Evolutionary conservation across 768 basidiomycete species (phyloP).

Genomic region (Bullera alba): DNA sequence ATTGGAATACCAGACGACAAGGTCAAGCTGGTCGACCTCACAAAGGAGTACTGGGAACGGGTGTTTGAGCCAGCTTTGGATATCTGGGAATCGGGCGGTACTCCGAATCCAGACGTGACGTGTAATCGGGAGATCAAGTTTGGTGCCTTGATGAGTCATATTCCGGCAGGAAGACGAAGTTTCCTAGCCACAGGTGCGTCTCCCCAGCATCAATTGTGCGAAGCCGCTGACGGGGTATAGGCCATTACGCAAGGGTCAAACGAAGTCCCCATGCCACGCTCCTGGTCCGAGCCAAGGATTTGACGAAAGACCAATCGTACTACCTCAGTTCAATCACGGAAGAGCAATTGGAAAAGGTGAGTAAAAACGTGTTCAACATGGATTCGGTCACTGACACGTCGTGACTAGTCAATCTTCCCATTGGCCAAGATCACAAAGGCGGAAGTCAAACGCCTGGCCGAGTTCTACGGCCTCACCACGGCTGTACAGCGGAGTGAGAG

Average conservation of each 20-base stretch:
- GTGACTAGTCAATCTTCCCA: slow-evolving; percentile 64
- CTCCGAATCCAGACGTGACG: slow-evolving; percentile 88
- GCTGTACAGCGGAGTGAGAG: slow-evolving; percentile 73
- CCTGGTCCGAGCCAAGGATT: slow-evolving; percentile 53
- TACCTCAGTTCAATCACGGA: slow-evolving; percentile 76
- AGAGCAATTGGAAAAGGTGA: slow-evolving; percentile 54
- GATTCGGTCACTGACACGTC: neutral
- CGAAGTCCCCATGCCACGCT: slow-evolving; percentile 50
- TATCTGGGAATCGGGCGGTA: slow-evolving; percentile 68
- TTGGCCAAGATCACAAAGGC: slow-evolving; percentile 61
- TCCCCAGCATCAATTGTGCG: neutral
- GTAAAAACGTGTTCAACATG: slow-evolving; percentile 1
- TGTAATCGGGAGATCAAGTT: slow-evolving; percentile 96
- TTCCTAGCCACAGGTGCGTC: slow-evolving; percentile 76
- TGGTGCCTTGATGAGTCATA: slow-evolving; percentile 64
- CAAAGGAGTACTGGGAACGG: slow-evolving; percentile 78
- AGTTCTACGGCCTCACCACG: slow-evolving; percentile 58
- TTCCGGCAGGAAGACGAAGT: slow-evolving; percentile 48
- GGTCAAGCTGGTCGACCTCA: slow-evolving; percentile 59
- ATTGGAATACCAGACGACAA: slow-evolving; percentile 47
- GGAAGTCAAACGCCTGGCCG: slow-evolving; percentile 67
- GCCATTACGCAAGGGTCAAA: slow-evolving; percentile 75
- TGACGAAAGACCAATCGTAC: slow-evolving; percentile 81
- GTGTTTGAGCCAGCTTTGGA: slow-evolving; percentile 82
- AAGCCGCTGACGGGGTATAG: slow-evolving; percentile 46